These are phyloP conservation scores for Daldinia childiae DNA, from an alignment of 495 filamentous ascomycete species.

Conservation along the genomic window DNA sequence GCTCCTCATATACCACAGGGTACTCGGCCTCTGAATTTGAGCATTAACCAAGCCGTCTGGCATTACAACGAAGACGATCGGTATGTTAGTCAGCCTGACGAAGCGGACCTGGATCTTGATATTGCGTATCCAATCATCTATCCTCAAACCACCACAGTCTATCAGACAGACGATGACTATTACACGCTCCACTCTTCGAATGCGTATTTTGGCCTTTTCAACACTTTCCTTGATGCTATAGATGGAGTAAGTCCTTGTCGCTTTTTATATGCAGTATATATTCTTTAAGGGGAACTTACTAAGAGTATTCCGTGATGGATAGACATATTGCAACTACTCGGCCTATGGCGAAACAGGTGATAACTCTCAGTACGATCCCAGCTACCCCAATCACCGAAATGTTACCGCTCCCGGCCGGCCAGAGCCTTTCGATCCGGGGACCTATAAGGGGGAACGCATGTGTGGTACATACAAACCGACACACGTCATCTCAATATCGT, in stretches of 20 bases:
- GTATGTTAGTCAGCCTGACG: neutral
- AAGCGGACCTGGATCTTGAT: neutral
- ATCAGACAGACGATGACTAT: neutral
- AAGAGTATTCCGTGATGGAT: neutral
- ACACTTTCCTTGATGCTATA: neutral
- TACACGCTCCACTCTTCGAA: neutral
- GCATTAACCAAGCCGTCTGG: neutral
- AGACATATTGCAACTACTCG: neutral
- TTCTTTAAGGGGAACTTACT: neutral
- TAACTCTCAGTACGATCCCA: neutral
- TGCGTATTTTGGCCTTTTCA: neutral
- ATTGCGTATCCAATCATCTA: neutral
- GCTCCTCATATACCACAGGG: neutral
- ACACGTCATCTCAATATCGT: conserved; percentile 49
- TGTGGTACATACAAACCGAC: conserved; percentile 61
- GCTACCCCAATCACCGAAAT: neutral
- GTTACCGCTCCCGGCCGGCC: conserved; percentile 5
- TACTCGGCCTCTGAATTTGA: neutral
- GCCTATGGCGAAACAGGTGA: neutral
- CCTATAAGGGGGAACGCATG: conserved; percentile 62
- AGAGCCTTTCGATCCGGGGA: conserved; percentile 50
- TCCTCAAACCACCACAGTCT: neutral
- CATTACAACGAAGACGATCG: neutral
- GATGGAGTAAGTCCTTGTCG: neutral
- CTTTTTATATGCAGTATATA: neutral